Base-by-base conservation (phyloP, 768 basidiomycete species). In the Tulasnella sp. region DNA sequence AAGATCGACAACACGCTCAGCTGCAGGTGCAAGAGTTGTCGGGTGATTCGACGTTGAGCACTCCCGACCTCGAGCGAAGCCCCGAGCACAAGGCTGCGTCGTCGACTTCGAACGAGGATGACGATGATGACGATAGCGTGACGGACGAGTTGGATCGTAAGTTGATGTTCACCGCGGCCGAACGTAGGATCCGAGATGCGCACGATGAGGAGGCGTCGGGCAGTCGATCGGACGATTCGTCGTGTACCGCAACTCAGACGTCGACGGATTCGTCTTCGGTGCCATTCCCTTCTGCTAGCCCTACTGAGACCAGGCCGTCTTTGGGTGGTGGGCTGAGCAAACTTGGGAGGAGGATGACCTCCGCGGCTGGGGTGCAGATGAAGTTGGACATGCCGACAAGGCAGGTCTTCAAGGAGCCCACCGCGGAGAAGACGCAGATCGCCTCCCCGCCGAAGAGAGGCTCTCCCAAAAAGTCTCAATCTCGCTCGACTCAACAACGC, bases 51-150 rank as follows among this genome's bases (percentile, higher is more conserved):
- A 49, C 44, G 21, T 31, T 49, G 44, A 34, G 30, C 17, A 59
- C 56, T 2, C 56, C 56, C 17, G 56, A 59, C 25, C 21, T 59
- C 44, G 56, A 59, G 56, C 27, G 44, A 45, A 59, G 56, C 24
- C 56, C 56, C 21, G 56, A 59, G 24, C 27, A 25, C 19, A 42
- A 38, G 44, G 48, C 42, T 34, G 29, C 25, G 19, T 59, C 42
- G 25, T 29, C 22, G 24, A 52, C 19, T 7, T 24, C 50, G 34
- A 27, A 7, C 8, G 50, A 52, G 34, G 50, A 52, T 31, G 56
- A 59, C 22, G 45, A 59, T 11, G 45, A 59, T 24, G 31, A 19
- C 19, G 21, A 46, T 43, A 29, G 19, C n/a, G 46, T n/a, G 38
- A 41, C 25, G 4, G 24, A 10, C 11, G 53, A 43, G 19, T 12